Percentiles rank a stretch among this genome's conserved stretches.
Evolutionary conservation across 1,139 yeast genomes (phyloP).

Genomic region (Sugiyamaella neomexicana): DNA sequence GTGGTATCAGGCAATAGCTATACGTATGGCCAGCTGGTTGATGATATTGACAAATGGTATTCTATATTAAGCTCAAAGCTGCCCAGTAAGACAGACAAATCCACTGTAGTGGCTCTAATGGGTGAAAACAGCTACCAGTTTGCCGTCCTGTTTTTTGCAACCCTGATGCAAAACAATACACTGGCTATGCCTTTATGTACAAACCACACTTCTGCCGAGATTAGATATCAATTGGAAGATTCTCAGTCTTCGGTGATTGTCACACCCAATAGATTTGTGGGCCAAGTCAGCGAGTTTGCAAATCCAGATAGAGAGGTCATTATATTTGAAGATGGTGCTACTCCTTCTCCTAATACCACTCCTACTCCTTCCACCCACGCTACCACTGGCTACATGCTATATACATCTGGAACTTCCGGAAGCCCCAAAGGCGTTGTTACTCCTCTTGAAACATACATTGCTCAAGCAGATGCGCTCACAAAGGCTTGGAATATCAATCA

Average conservation of each 20-base stretch:
- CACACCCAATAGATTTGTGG: slow-evolving; percentile 36
- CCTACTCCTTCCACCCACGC: neutral
- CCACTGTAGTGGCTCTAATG: slow-evolving; percentile 39
- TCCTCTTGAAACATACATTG: slow-evolving; percentile 38
- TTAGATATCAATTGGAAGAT: slow-evolving; percentile 38
- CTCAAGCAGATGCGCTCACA: slow-evolving; percentile 40
- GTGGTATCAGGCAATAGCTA: slow-evolving; percentile 38
- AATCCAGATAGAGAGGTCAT: slow-evolving; percentile 1
- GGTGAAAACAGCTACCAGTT: slow-evolving; percentile 42
- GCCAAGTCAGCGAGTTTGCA: slow-evolving; percentile 32
- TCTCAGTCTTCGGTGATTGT: slow-evolving; percentile 36
- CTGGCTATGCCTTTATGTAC: slow-evolving; percentile 41
- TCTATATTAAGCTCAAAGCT: slow-evolving; percentile 22
- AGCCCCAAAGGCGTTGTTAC: slow-evolving; percentile 44
- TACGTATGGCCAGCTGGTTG: slow-evolving; percentile 36
- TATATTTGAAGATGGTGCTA: slow-evolving; percentile 6
- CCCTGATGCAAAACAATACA: slow-evolving; percentile 36
- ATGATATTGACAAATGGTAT: slow-evolving; percentile 37
- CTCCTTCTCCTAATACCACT: neutral
- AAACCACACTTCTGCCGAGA: slow-evolving; percentile 40
- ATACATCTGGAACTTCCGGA: slow-evolving; percentile 44
- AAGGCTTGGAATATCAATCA: slow-evolving; percentile 39
- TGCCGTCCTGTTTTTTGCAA: slow-evolving; percentile 36
- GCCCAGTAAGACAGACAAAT: slow-evolving; percentile 17
- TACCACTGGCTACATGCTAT: slow-evolving; percentile 38